Evolutionary conservation across 2,329 filamentous ascomycete genomes (phyloP).

Genomic region (Pseudopithomyces maydicus): DNA sequence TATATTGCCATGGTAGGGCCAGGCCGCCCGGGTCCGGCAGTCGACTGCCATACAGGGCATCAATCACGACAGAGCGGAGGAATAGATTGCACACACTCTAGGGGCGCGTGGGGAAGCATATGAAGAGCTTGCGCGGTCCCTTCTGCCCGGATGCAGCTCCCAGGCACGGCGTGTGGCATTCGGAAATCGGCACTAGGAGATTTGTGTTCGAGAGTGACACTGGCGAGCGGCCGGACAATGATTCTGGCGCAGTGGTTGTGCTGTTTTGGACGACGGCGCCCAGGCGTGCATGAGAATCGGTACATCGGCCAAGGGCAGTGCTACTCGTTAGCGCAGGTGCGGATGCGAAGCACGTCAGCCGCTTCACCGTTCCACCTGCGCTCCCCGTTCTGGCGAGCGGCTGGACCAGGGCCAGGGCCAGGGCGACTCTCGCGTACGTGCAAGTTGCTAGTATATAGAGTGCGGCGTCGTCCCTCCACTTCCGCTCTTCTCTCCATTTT

Average conservation of each 20-base stretch:
- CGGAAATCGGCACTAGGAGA: not conserved
- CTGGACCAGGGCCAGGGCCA: conserved; percentile 3
- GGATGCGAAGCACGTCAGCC: conserved; percentile 19
- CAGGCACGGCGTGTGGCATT: not conserved
- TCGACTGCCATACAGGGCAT: conserved; percentile 1
- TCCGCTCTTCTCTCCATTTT: conserved; percentile 18
- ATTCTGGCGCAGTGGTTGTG: not conserved
- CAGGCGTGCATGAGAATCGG: conserved; percentile 4
- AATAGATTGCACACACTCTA: not conserved
- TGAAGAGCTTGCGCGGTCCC: conserved; percentile 1
- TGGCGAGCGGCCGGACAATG: not conserved
- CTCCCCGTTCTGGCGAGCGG: conserved; percentile 8
- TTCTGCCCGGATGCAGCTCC: not conserved
- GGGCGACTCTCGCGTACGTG: not conserved
- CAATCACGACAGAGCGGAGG: not conserved
- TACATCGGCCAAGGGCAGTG: conserved; percentile 7
- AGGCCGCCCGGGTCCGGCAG: not conserved
- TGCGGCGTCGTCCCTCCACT: conserved; percentile 5
- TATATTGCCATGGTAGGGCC: not conserved
- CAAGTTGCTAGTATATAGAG: conserved; percentile 18
- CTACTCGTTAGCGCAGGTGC: conserved; percentile 1
- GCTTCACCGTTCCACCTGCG: conserved; percentile 14
- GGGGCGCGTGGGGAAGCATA: not conserved
- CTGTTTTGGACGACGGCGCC: not conserved
- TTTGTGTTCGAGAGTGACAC: not conserved